Evolutionary conservation across 805 yeast species (phyloP).

Genomic region (Monosporozyma unispora): DNA sequence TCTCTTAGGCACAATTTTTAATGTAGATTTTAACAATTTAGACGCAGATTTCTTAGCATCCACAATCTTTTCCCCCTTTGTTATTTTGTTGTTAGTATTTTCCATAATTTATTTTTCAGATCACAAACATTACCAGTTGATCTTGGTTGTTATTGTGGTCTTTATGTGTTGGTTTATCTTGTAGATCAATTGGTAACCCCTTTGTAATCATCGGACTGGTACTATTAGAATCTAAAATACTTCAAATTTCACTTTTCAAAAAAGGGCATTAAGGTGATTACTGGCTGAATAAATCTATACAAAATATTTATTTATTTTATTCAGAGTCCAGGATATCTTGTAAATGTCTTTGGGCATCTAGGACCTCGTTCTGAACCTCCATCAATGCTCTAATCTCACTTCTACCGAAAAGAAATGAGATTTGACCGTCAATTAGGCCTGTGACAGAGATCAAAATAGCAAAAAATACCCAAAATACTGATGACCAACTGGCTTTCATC

Average conservation of each 20-base stretch:
- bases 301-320: neutral
- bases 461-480: conserved; percentile 54
- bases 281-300: no score
- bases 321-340: conserved; percentile 2
- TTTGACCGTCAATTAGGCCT: conserved; percentile 67
- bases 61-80: neutral
- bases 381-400: conserved; percentile 67
- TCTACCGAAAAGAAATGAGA: conserved; percentile 71
- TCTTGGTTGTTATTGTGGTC: neutral
- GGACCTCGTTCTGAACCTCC: conserved; percentile 70
- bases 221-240: neutral
- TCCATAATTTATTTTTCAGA: neutral
- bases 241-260: neutral
- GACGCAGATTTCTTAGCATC: neutral
- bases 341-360: conserved; percentile 22
- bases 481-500: conserved; percentile 45
- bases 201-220: neutral
- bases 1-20: neutral
- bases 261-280: no score
- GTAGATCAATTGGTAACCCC: neutral
- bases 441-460: conserved; percentile 50
- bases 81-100: neutral
- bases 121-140: neutral
- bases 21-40: neutral
- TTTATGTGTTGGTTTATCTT: neutral